Evolutionary conservation across 2,329 filamentous ascomycete genomes (phyloP), one percentile per base, ranked within the genome.

Genomic region (Phialocephala sp.): DNA sequence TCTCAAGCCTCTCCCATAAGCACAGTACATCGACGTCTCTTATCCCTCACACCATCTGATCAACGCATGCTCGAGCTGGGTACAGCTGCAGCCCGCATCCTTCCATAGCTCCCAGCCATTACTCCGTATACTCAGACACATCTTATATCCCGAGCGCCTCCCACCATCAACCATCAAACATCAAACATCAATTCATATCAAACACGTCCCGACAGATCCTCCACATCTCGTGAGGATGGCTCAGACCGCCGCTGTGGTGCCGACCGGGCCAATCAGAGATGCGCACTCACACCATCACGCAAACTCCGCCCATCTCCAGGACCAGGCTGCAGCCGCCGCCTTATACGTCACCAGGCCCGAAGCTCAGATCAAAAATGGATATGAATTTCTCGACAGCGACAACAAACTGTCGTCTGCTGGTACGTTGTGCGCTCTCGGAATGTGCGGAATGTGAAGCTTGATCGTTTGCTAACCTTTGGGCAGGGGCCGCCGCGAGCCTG

Each of bases 401-500:
- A 81, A 83, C 67, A 86, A 82, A 78, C 79, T 87, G 36, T 87
- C 85, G 4, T 85, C 85, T 58, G 83, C 83, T 69, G 82, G 86
- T 87, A 76, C 74, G 83, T 78, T n/a, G 18, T 54, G 32, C 32
- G 22, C 54, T 55, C 45, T 54, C 66, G 60, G 47, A 62, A 52
- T 60, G 24, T 15, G 18, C 45, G 27, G 36, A 54, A 27, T 45
- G 32, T 37, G 37, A 41, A 18, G 37, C 9, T 14, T 9, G 35
- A 36, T 18, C 52, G 35, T 27, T 18, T 60, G 45, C 60, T 71
- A 60, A 72, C 66, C 50, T 39, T 37, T 67, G 66, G 52, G 61
- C 68, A 88, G 86, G 86, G 70, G 86, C 86, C 61, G 85, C 86
- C 22, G 78, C 84, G 59, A 87, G 85, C 12, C 80, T 93, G 66